Conservation (phyloP, 805 yeast genomes). For the Saturnispora diversa region DNA sequence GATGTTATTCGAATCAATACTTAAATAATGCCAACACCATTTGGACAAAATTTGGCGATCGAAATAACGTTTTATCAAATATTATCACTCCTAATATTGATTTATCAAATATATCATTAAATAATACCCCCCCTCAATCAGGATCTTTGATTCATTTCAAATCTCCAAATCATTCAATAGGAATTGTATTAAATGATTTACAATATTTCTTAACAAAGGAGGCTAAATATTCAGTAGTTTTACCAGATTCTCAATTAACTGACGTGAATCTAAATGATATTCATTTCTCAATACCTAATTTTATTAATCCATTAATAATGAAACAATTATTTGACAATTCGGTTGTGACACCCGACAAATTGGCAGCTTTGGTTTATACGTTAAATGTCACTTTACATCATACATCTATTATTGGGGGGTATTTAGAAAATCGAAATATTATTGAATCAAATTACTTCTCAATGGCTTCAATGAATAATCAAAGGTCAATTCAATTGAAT, state of each 20-base stretch:
- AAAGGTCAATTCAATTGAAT: constrained; percentile 11
- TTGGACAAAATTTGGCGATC: too few species aligned
- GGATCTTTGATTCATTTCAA: constrained; percentile 18
- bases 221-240: constrained; percentile 10
- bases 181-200: constrained; percentile 15
- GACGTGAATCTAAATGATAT: constrained; percentile 43
- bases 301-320: constrained; percentile 10
- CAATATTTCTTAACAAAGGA: constrained; percentile 7
- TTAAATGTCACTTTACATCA: constrained; percentile 13
- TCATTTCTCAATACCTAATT: constrained; percentile 20
- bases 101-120: neutral
- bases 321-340: neutral
- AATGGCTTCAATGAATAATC: constrained; percentile 12
- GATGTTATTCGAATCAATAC: too few species aligned
- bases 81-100: neutral
- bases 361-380: constrained; percentile 6
- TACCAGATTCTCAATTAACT: constrained; percentile 41
- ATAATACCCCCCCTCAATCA: neutral
- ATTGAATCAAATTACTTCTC: constrained; percentile 10
- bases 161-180: constrained; percentile 5
- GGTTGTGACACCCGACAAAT: neutral
- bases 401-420: constrained; percentile 4
- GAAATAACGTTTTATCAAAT: neutral
- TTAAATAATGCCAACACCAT: too few species aligned
- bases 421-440: constrained; percentile 9